Conservation (phyloP, 352 stramenopile species). For the Phytophthora lateralis region DNA sequence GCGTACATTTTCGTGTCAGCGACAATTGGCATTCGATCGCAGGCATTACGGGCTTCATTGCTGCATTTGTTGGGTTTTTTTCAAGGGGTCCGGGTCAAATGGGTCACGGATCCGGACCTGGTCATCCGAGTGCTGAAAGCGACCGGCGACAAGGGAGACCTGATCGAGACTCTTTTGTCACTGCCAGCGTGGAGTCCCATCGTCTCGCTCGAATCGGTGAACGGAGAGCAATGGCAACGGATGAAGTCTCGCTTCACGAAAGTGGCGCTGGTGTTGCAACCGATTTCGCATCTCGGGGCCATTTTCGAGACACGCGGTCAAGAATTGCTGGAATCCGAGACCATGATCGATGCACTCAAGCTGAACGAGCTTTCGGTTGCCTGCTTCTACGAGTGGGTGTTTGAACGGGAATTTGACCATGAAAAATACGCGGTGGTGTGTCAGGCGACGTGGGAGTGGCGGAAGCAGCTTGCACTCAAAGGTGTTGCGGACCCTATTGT, state of each 20-base stretch:
- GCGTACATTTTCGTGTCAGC: constrained; percentile 15
- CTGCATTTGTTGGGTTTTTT: constrained; percentile 25
- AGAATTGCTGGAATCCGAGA: constrained; percentile 18
- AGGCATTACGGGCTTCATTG: constrained; percentile 21
- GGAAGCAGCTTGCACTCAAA: constrained; percentile 43
- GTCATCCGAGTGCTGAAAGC: constrained; percentile 28
- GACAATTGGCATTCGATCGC: constrained; percentile 36
- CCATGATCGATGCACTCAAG: constrained; percentile 27
- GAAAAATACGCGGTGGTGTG: constrained; percentile 23
- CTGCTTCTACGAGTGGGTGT: constrained; percentile 41
- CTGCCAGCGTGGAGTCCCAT: constrained; percentile 30
- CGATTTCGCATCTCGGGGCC: constrained; percentile 24
- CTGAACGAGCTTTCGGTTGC: constrained; percentile 30
- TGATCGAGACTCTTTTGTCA: constrained; percentile 33
- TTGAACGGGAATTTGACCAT: constrained; percentile 25
- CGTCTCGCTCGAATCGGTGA: constrained; percentile 39
- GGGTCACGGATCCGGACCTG: constrained; percentile 31
- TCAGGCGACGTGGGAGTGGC: constrained; percentile 40
- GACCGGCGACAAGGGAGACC: constrained; percentile 29
- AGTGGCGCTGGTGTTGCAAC: constrained; percentile 23
- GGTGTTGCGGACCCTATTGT: constrained; percentile 20
- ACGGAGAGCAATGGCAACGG: constrained; percentile 32
- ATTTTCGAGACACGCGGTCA: constrained; percentile 32
- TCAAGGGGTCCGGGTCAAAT: constrained; percentile 34
- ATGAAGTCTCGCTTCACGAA: constrained; percentile 36